Percentiles rank a stretch among this genome's conserved stretches.
phyloP scores from a whole-genome alignment of 2,329 filamentous ascomycete genomes.

The Metarhizium brunneum region DNA sequence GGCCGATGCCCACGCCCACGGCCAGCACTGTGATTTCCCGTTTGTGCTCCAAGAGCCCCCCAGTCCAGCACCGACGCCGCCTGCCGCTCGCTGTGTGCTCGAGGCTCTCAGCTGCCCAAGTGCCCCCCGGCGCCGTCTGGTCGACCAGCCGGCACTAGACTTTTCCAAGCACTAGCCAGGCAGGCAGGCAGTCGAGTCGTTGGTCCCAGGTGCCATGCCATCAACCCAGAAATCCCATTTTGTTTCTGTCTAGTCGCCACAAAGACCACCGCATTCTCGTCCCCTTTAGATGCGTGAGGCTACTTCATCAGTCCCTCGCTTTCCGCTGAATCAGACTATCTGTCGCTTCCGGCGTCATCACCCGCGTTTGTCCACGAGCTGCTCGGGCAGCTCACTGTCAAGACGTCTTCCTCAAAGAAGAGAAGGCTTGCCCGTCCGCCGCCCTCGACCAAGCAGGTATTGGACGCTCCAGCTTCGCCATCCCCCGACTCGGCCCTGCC shows the following conservation, averaged over 20 bases:
- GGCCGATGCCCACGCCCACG: no score
- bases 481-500: conserved; percentile 38
- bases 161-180: no score
- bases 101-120: no score
- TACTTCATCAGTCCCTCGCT: conserved; percentile 1
- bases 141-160: background rate
- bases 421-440: conserved; percentile 48
- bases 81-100: no score
- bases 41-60: no score
- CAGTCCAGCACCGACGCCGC: no score
- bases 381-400: conserved; percentile 58
- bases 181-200: background rate
- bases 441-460: conserved; percentile 29
- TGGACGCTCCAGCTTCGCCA: conserved; percentile 25
- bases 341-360: conserved; percentile 1
- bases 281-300: conserved; percentile 4
- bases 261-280: background rate
- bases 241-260: background rate
- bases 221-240: background rate
- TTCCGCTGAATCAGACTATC: conserved; percentile 1
- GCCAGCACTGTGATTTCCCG: no score
- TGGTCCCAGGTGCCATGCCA: background rate
- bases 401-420: conserved; percentile 67
- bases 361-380: conserved; percentile 35
- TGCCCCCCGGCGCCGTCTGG: background rate